Conservation (phyloP, 345 rosid species). For the Eutrema yunnanense region DNA sequence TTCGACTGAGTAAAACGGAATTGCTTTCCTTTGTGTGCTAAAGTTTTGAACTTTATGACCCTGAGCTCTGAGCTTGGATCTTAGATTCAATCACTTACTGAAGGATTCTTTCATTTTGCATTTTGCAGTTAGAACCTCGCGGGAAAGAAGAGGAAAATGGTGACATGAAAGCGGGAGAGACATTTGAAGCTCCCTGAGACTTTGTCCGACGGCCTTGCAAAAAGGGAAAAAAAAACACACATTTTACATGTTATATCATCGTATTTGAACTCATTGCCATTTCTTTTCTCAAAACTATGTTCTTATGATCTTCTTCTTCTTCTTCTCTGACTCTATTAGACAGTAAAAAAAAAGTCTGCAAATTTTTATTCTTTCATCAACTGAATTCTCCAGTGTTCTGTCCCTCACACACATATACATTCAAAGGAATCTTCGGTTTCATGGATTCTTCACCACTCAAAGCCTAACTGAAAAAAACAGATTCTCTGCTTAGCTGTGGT, state of each 20-base stretch:
- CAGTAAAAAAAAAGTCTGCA: slow-evolving; percentile 14
- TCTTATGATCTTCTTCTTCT: slow-evolving; percentile 4
- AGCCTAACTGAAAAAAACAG: not conserved
- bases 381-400: not conserved
- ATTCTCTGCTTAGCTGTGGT: not conserved
- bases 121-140: slow-evolving; percentile 16
- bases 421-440: not conserved
- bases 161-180: slow-evolving; percentile 12
- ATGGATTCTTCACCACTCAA: not conserved
- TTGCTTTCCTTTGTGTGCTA: not conserved
- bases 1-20: not conserved
- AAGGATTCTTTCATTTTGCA: not conserved
- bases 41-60: not conserved
- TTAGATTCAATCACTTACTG: not conserved
- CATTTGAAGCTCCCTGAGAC: slow-evolving; percentile 25
- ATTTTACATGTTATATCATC: slow-evolving; percentile 24
- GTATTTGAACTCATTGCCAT: slow-evolving; percentile 22
- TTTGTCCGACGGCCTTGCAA: slow-evolving; percentile 23
- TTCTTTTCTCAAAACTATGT: slow-evolving; percentile 19
- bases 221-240: slow-evolving; percentile 3
- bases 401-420: not conserved
- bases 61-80: not conserved
- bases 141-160: slow-evolving; percentile 6
- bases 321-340: slow-evolving; percentile 21
- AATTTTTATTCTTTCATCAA: slow-evolving; percentile 3